Evolutionary conservation across 192 early-diverging fungal genomes (phyloP).

Genomic region (Chytriomyces hyalinus): DNA sequence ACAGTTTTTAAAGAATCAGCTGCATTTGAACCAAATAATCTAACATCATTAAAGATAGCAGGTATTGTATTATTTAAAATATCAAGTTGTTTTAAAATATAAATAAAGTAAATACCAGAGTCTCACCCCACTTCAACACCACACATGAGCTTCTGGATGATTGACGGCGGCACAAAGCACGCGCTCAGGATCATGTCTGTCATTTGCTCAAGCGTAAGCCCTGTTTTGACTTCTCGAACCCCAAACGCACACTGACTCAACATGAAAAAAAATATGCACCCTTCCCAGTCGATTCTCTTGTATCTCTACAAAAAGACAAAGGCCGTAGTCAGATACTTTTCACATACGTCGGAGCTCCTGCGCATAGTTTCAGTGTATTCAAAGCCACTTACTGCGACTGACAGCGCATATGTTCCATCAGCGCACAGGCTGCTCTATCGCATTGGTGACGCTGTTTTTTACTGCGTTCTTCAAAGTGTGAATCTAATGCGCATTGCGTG

Average conservation of each 20-base stretch:
- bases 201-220: not conserved
- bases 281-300: not conserved
- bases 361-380: not conserved
- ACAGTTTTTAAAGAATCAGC: too few relatives aligned
- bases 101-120: too few relatives aligned
- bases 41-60: too few relatives aligned
- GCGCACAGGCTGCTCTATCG: not conserved
- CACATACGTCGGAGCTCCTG: not conserved
- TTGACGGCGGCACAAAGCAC: not conserved
- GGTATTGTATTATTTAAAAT: too few relatives aligned
- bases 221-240: too few relatives aligned
- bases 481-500: not conserved
- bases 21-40: too few relatives aligned
- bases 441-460: not conserved
- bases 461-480: not conserved
- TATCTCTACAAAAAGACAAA: not conserved
- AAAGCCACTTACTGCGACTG: not conserved
- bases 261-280: not conserved
- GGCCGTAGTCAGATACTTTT: not conserved
- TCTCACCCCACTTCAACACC: too few relatives aligned
- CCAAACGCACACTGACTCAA: not conserved
- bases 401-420: not conserved
- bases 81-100: too few relatives aligned
- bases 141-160: too few relatives aligned
- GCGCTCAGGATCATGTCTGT: not conserved